Evolutionary conservation across 2,329 filamentous ascomycete genomes (phyloP).

Genomic region (Colletotrichum gigasporum): DNA sequence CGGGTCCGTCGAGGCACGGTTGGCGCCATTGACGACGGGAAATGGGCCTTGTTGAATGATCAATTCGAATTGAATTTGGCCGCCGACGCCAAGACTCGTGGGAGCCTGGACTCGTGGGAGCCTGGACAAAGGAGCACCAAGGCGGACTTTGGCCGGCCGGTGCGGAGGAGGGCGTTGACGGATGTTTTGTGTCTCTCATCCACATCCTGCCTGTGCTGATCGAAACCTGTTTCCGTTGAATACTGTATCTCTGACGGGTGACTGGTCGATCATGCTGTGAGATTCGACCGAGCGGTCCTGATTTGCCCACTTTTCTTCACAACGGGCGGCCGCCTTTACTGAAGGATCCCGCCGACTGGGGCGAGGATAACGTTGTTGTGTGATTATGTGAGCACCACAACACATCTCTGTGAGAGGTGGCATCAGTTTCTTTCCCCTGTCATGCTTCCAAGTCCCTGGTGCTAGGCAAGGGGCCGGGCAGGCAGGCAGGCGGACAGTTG

Average conservation of each 20-base stretch:
- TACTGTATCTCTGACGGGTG: not conserved
- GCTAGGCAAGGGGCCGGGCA: constrained; percentile 6
- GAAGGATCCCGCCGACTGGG: not conserved
- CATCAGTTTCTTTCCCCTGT: constrained; percentile 4
- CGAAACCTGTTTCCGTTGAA: not conserved
- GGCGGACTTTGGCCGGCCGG: not conserved
- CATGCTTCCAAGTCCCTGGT: constrained; percentile 12
- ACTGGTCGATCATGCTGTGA: not conserved
- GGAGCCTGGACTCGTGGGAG: too few species aligned
- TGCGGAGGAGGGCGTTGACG: not conserved
- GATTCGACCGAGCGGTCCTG: not conserved
- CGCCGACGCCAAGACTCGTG: too few species aligned
- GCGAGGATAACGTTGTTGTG: not conserved
- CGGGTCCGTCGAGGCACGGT: too few species aligned
- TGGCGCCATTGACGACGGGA: not conserved
- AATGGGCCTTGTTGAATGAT: not conserved
- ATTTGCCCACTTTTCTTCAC: not conserved
- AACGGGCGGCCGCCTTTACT: not conserved
- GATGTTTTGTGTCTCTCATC: too few species aligned
- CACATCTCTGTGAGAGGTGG: not conserved
- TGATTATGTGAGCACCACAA: constrained; percentile 2
- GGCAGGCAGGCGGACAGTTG: not conserved
- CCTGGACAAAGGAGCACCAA: too few species aligned
- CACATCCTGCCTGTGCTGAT: too few species aligned
- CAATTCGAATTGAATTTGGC: too few species aligned